Percentiles rank a stretch among this genome's conserved stretches.
These are phyloP conservation scores for Vicia sativa DNA, from an alignment of 306 rosid genomes.

Conservation along the genomic window DNA sequence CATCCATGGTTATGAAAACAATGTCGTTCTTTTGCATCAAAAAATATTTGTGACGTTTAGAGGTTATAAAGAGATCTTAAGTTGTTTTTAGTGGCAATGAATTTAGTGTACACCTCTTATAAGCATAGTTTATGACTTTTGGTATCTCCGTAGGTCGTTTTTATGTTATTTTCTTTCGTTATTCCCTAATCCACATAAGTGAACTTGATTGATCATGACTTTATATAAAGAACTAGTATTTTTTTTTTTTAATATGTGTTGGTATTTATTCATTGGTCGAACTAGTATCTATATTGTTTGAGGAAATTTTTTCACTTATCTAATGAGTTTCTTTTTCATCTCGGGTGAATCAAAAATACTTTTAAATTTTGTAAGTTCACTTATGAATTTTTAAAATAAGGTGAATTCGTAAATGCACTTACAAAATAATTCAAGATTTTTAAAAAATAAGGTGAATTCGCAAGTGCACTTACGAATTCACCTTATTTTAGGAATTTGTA, in stretches of 20 bases:
- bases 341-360: no score
- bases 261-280: not conserved
- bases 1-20: conserved; percentile 23
- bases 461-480: no score
- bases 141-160: conserved; percentile 46
- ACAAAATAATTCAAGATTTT: no score
- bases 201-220: conserved; percentile 34
- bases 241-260: not conserved
- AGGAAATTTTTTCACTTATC: no score
- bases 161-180: conserved; percentile 9
- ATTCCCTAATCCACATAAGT: conserved; percentile 26
- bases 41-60: conserved; percentile 44
- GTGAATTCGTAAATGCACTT: no score
- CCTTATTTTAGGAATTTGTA: no score
- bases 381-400: no score
- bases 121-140: conserved; percentile 37
- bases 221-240: not conserved
- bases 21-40: conserved; percentile 43
- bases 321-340: no score
- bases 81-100: conserved; percentile 17
- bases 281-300: not conserved
- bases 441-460: no score
- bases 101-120: conserved; percentile 12
- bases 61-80: conserved; percentile 42
- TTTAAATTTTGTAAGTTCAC: no score